Base-by-base conservation (phyloP, 2,329 filamentous ascomycete species). In the Diaporthe australafricana region DNA sequence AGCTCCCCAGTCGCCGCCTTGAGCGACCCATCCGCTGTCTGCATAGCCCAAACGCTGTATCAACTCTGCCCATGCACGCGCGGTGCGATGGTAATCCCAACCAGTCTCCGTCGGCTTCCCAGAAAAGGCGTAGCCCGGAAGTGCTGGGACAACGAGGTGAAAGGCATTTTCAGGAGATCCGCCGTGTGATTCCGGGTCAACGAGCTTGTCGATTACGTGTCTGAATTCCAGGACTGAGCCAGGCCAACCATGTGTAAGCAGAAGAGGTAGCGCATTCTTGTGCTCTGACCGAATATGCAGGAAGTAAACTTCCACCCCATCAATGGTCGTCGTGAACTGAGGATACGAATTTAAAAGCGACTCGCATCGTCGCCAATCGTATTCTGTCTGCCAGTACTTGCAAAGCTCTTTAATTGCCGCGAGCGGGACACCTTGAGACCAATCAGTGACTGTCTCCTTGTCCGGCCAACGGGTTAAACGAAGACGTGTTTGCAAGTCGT, bases 1-100 rank as follows among this genome's bases (percentile, higher is more conserved):
- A 22, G 53, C 53, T 38, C 53, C 53, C 53, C 53, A 56, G n/a
- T 56, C 53, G 53, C 53, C 53, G 32, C 53, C 53, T 25, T 56
- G 53, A 38, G 53, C 53, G 32, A 2, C 53, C 53, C 53, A 56
- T 9, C 32, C 53, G 32, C 53, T 56, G 32, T 38, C 30, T 56
- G 53, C 32, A 56, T 56, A 56, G 30, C 53, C 53, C 53, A 56
- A 25, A 25, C 53, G 53, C 53, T 56, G 53, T 30, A 56, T 56
- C 30, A 56, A 22, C 14, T 22, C 53, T 22, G 53, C 32, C 53
- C 53, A 56, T 22, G 53, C 53, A 56, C 20, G 53, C 11, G 53
- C 53, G 11, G 53, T 56, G 6, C 53, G 53, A 25, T 25, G 20
- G 32, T 56, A 56, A 56, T 56, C n/a, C 53, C 53, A 56, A 16